Conservation (phyloP, 2,329 filamentous ascomycete species). For the Keithomyces neogunnii region DNA sequence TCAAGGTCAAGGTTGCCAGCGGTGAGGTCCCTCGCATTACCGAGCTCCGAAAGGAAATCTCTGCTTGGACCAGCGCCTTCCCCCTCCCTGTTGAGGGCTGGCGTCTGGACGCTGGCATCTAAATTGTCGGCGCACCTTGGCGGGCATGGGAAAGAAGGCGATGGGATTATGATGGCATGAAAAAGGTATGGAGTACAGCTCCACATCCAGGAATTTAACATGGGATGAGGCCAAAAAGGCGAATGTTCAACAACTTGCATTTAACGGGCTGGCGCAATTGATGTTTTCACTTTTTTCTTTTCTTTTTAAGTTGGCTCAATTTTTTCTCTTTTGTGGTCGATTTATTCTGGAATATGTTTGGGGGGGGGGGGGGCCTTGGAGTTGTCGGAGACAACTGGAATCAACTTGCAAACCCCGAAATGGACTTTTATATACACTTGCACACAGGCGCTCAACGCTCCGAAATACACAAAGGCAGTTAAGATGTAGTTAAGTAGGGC, state of each 20-base stretch:
- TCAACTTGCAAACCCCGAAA: slow-evolving; percentile 3
- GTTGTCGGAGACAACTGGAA: slow-evolving; percentile 9
- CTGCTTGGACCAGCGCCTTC: slow-evolving; percentile 79
- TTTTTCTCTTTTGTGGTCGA: neutral
- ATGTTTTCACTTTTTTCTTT: slow-evolving; percentile 2
- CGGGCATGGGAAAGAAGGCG: neutral
- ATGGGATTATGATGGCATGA: neutral
- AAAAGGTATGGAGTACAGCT: slow-evolving; percentile 4
- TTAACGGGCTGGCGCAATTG: slow-evolving; percentile 13
- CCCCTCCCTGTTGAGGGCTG: slow-evolving; percentile 79
- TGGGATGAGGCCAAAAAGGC: slow-evolving; percentile 11
- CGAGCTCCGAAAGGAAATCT: slow-evolving; percentile 80
- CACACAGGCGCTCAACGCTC: slow-evolving; percentile 11
- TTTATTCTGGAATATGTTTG: neutral
- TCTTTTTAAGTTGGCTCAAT: slow-evolving; percentile 4
- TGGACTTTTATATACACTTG: neutral
- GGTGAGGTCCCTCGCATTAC: slow-evolving; percentile 77
- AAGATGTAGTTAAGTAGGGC: neutral
- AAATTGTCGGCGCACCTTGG: slow-evolving; percentile 18
- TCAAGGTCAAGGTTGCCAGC: slow-evolving; percentile 81
- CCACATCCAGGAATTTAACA: slow-evolving; percentile 14
- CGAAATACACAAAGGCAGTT: neutral
- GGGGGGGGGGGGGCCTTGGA: slow-evolving; percentile 3
- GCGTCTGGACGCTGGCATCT: slow-evolving; percentile 52
- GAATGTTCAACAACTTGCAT: slow-evolving; percentile 19